A percentile compares a stretch with the other conserved stretches of the same genome.
Conservation (phyloP, 2,329 filamentous ascomycete genomes). For the Xylariaceae sp. region DNA sequence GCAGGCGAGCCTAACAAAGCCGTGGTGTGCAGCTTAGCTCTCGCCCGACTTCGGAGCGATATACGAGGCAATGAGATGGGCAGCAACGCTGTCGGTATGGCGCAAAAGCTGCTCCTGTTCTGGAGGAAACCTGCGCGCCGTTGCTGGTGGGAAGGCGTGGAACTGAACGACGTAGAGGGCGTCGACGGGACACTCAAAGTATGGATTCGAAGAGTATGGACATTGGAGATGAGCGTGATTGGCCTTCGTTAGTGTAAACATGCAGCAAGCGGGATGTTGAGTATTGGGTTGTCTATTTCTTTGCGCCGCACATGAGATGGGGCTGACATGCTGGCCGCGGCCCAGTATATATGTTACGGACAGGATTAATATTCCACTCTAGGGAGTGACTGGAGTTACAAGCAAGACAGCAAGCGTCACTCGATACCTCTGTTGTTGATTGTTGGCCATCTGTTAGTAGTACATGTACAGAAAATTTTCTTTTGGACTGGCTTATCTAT, state of each 20-base stretch:
- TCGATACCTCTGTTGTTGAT: too few species aligned
- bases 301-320: constrained; percentile 5
- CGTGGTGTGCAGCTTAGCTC: constrained; percentile 91
- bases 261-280: constrained; percentile 20
- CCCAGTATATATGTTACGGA: constrained; percentile 1
- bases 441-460: too few species aligned
- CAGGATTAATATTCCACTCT: constrained; percentile 2
- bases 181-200: constrained; percentile 91
- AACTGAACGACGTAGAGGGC: constrained; percentile 82
- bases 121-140: constrained; percentile 94
- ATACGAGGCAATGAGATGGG: constrained; percentile 74
- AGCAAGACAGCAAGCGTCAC: background rate
- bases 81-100: constrained; percentile 87
- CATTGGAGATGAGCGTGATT: constrained; percentile 95
- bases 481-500: too few species aligned
- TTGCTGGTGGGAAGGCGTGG: constrained; percentile 99
- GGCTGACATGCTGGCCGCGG: constrained; percentile 11
- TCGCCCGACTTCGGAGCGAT: constrained; percentile 88
- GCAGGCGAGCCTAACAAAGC: constrained; percentile 98
- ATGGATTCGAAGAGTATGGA: constrained; percentile 98
- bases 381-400: constrained; percentile 1
- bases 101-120: constrained; percentile 93
- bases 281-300: constrained; percentile 20
- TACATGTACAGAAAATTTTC: too few species aligned
- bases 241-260: constrained; percentile 58